Conservation (phyloP, 2,329 filamentous ascomycete species). For the Pseudonectria foliicola region DNA sequence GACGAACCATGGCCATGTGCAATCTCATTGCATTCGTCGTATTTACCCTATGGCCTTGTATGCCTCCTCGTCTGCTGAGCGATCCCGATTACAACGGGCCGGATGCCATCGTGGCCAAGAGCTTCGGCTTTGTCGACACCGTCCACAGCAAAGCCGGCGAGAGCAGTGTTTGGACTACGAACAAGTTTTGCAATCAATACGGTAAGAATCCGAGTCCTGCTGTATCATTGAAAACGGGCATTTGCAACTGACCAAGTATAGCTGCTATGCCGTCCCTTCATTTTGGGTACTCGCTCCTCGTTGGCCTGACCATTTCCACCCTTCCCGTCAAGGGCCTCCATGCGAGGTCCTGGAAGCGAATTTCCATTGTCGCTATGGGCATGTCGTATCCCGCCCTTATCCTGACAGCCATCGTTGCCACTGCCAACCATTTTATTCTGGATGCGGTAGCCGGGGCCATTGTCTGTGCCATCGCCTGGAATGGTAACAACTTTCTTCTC, state of each 20-base stretch:
- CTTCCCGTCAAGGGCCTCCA: constrained; percentile 54
- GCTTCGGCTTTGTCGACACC: constrained; percentile 55
- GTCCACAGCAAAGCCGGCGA: constrained; percentile 44
- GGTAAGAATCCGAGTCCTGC: constrained; percentile 33
- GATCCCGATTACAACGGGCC: constrained; percentile 47
- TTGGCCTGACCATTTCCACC: constrained; percentile 61
- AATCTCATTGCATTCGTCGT: constrained; percentile 54
- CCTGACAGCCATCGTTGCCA: constrained; percentile 60
- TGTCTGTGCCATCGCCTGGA: constrained; percentile 60
- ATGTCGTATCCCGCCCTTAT: constrained; percentile 59
- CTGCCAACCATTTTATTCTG: constrained; percentile 66
- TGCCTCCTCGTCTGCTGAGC: constrained; percentile 55
- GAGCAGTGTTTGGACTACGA: constrained; percentile 51
- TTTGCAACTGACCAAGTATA: constrained; percentile 17
- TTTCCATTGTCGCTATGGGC: constrained; percentile 39
- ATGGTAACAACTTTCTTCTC: constrained; percentile 44
- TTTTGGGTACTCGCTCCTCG: constrained; percentile 68
- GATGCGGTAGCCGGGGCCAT: constrained; percentile 62
- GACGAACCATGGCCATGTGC: constrained; percentile 54
- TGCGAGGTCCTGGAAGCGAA: constrained; percentile 42
- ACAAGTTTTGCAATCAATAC: constrained; percentile 70
- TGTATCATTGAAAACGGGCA: background rate
- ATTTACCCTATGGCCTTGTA: constrained; percentile 58
- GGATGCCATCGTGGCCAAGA: constrained; percentile 51
- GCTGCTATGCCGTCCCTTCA: constrained; percentile 70